Percentiles rank a stretch among this genome's conserved stretches.
These are phyloP conservation scores for Malassezia vespertilionis DNA, from an alignment of 1,284 basidiomycete species.

Conservation along the genomic window DNA sequence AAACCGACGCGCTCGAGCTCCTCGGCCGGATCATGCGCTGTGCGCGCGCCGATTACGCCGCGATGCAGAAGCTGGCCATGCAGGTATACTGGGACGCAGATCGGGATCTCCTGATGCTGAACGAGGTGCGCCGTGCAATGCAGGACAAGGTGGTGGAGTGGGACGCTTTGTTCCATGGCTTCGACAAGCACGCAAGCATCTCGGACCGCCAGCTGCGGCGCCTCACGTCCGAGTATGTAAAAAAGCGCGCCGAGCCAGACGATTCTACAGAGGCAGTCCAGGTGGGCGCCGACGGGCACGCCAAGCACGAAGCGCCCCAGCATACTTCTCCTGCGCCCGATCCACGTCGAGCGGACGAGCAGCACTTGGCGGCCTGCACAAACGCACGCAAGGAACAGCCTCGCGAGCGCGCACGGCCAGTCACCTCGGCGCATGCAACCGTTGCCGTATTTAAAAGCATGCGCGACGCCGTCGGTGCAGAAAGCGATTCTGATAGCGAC, in stretches of 20 bases:
- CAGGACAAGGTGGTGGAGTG: slow-evolving; percentile 94
- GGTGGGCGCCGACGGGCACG: background rate
- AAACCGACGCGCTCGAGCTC: slow-evolving; percentile 23
- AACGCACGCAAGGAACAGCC: slow-evolving; percentile 4
- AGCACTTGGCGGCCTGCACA: no score
- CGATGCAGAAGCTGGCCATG: slow-evolving; percentile 66
- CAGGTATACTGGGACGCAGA: slow-evolving; percentile 50
- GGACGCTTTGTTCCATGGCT: slow-evolving; percentile 68
- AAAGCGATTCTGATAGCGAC: slow-evolving; percentile 26
- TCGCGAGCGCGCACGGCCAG: slow-evolving; percentile 68
- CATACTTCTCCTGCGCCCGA: no score
- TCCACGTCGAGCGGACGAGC: no score
- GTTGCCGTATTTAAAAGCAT: slow-evolving; percentile 84
- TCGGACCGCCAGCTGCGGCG: slow-evolving; percentile 48
- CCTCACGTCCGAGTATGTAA: slow-evolving; percentile 48
- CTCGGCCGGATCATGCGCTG: slow-evolving; percentile 21
- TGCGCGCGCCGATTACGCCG: slow-evolving; percentile 49
- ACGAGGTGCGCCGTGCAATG: slow-evolving; percentile 70
- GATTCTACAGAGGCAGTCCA: no score
- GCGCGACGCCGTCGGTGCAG: slow-evolving; percentile 76
- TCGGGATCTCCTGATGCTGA: slow-evolving; percentile 77
- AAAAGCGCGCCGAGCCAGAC: slow-evolving; percentile 17
- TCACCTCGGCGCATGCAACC: slow-evolving; percentile 74
- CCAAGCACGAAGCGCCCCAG: slow-evolving; percentile 1
- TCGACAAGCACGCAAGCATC: slow-evolving; percentile 50